A percentile compares a stretch with the other conserved stretches of the same genome.
phyloP scores from a whole-genome alignment of 2,329 filamentous ascomycete genomes.

The Cryphonectria japonica region DNA sequence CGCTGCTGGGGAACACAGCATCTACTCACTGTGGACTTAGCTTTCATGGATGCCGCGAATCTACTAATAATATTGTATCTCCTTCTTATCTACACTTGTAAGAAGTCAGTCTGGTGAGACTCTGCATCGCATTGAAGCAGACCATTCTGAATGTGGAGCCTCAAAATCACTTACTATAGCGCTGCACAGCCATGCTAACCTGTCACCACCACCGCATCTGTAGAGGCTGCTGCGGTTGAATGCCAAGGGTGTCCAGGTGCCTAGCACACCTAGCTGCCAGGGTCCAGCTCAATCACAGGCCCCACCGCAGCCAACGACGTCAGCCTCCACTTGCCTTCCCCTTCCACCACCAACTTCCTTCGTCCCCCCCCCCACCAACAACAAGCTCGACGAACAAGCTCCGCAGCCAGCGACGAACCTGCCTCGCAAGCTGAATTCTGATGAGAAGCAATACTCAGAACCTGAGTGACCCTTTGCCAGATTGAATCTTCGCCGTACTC shows the following conservation, averaged over 20 bases:
- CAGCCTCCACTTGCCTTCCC: conserved; percentile 6
- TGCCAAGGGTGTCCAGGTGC: neutral
- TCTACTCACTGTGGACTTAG: no score
- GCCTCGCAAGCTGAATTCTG: neutral
- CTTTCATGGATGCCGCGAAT: no score
- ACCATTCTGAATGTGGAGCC: neutral
- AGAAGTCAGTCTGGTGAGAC: no score
- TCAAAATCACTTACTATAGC: neutral
- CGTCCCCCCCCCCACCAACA: neutral
- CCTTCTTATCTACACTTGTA: no score
- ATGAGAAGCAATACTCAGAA: neutral
- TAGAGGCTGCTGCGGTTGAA: neutral
- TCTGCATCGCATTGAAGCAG: no score
- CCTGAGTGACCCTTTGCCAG: neutral
- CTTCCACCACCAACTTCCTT: neutral
- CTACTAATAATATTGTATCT: no score
- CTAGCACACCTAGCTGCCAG: neutral
- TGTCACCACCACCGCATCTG: no score
- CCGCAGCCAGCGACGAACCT: neutral
- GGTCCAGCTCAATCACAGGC: conserved; percentile 8
- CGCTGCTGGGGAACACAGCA: no score
- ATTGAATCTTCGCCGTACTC: neutral
- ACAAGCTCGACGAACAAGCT: neutral
- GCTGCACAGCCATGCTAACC: no score
- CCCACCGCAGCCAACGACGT: conserved; percentile 13